Evolutionary conservation across 345 rosid genomes (phyloP).

Genomic region (Ceriops tagal): DNA sequence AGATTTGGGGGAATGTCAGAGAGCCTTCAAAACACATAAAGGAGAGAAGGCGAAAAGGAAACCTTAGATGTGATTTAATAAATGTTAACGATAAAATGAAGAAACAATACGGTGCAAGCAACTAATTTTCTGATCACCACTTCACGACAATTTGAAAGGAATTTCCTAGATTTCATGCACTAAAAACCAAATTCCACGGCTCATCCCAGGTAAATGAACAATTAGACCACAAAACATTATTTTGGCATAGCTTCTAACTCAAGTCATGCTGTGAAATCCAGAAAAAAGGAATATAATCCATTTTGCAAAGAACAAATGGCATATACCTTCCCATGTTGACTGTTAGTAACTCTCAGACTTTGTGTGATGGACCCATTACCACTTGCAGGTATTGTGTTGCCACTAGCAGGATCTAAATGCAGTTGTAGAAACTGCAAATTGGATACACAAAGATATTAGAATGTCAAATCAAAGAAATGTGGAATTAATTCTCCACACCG

Average conservation of each 20-base stretch:
- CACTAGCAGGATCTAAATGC: conserved; percentile 88
- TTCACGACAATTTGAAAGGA: too few relatives aligned
- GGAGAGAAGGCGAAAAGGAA: not conserved
- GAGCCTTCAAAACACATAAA: not conserved
- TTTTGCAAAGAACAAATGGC: not conserved
- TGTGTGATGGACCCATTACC: conserved; percentile 63
- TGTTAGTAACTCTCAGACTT: conserved; percentile 74
- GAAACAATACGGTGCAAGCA: not conserved
- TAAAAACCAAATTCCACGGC: too few relatives aligned
- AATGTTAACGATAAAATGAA: not conserved
- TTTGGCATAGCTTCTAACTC: not conserved
- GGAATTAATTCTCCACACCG: not conserved
- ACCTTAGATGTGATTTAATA: not conserved
- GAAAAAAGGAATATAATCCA: not conserved
- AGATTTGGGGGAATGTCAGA: conserved; percentile 12
- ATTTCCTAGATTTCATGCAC: too few relatives aligned
- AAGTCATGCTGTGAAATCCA: not conserved
- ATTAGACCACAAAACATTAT: too few relatives aligned
- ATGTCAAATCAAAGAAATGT: not conserved
- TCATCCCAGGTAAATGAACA: not conserved
- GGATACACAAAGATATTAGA: conserved; percentile 18
- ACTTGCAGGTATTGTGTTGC: conserved; percentile 63
- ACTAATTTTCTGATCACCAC: too few relatives aligned
- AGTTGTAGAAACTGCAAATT: conserved; percentile 84
- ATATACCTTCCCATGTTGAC: conserved; percentile 93